A percentile compares a stretch with the other conserved stretches of the same genome.
Evolutionary conservation across 2,329 filamentous ascomycete genomes (phyloP).

Genomic region (Pseudohalonectria lignicola): DNA sequence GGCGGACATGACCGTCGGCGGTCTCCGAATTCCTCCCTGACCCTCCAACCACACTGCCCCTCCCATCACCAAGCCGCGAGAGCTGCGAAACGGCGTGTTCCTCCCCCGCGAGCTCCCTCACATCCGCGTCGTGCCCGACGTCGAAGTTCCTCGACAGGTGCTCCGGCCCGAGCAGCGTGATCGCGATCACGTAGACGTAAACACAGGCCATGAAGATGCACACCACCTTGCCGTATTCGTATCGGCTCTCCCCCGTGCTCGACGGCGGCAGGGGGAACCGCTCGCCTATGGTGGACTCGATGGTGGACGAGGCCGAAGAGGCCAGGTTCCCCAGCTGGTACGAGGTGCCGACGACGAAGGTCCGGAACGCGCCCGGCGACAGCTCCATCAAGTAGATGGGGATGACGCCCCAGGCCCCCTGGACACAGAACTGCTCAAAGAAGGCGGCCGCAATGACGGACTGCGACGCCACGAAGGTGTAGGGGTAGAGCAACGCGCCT

Average conservation of each 20-base stretch:
- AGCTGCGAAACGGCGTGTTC: conserved; percentile 17
- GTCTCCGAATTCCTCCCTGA: neutral
- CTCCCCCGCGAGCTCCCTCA: conserved; percentile 31
- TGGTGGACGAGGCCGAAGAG: conserved; percentile 61
- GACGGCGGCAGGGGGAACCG: conserved; percentile 57
- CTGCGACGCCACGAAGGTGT: conserved; percentile 55
- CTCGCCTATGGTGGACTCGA: conserved; percentile 66
- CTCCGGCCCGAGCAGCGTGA: conserved; percentile 54
- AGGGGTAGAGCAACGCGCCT: conserved; percentile 73
- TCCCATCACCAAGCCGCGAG: too few species aligned
- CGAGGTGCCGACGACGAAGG: conserved; percentile 58
- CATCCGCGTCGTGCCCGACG: conserved; percentile 34
- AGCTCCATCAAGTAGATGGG: conserved; percentile 67
- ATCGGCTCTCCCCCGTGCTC: conserved; percentile 31
- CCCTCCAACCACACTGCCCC: too few species aligned
- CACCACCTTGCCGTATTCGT: conserved; percentile 74
- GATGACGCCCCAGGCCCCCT: conserved; percentile 57
- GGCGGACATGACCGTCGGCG: too few species aligned
- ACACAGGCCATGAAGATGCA: conserved; percentile 88
- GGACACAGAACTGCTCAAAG: conserved; percentile 63
- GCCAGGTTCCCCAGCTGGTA: conserved; percentile 72
- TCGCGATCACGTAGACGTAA: conserved; percentile 48
- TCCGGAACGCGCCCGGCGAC: conserved; percentile 58
- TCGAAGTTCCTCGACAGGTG: conserved; percentile 40
- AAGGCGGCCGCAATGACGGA: conserved; percentile 70